Conservation (phyloP, 805 yeast genomes). For the Jamesozyma piceae region DNA sequence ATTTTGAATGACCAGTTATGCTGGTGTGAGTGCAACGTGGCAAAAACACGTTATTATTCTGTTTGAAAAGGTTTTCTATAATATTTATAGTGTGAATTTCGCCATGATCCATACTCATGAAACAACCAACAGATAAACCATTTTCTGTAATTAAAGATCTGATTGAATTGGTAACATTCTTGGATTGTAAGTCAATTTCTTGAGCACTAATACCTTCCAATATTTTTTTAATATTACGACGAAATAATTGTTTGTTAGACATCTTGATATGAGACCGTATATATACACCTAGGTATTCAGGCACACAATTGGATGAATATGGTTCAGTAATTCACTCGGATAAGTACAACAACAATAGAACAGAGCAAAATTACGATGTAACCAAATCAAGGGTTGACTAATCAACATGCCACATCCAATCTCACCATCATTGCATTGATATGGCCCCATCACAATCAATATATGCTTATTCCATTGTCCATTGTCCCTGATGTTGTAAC, state of each 20-base stretch:
- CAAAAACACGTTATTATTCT: slow-evolving; percentile 44
- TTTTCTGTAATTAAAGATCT: slow-evolving; percentile 8
- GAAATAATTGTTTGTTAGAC: background rate
- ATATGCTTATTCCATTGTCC: too few relatives aligned
- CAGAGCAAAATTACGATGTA: too few relatives aligned
- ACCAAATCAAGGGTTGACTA: too few relatives aligned
- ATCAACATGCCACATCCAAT: too few relatives aligned
- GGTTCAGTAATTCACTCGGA: too few relatives aligned
- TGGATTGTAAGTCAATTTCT: slow-evolving; percentile 20
- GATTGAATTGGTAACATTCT: slow-evolving; percentile 11
- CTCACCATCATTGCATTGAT: too few relatives aligned
- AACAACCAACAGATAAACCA: slow-evolving; percentile 43
- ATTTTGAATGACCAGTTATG: slow-evolving; percentile 23
- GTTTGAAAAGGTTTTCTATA: slow-evolving; percentile 42
- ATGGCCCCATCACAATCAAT: too few relatives aligned
- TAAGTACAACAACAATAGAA: too few relatives aligned
- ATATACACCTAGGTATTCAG: too few relatives aligned
- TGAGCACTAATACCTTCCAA: background rate
- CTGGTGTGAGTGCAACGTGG: slow-evolving; percentile 42
- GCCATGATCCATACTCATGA: slow-evolving; percentile 63
- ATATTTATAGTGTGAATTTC: slow-evolving; percentile 58
- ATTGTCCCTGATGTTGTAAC: too few relatives aligned
- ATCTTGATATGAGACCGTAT: too few relatives aligned
- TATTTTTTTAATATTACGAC: background rate
- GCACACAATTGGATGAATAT: too few relatives aligned